phyloP scores from a whole-genome alignment of 768 basidiomycete genomes.

The Lentinula sp. region DNA sequence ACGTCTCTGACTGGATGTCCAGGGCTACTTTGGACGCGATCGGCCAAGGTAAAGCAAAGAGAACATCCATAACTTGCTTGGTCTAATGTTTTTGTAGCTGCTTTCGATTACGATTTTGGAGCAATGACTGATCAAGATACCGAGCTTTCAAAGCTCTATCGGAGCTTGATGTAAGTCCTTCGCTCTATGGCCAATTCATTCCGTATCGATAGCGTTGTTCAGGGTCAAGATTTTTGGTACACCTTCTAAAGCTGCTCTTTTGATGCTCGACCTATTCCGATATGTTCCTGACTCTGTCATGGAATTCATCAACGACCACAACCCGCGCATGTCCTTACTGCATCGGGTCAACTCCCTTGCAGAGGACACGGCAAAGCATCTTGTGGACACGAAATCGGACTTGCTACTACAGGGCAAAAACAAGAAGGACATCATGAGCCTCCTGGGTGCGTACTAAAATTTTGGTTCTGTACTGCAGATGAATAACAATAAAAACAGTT shows the following conservation, averaged over 20 bases:
- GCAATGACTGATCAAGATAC: constrained; percentile 30
- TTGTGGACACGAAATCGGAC: not conserved
- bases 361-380: constrained; percentile 6
- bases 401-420: constrained; percentile 4
- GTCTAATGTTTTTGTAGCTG: constrained; percentile 6
- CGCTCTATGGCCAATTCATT: not conserved
- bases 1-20: constrained; percentile 22
- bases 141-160: constrained; percentile 28
- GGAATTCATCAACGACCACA: constrained; percentile 11
- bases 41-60: constrained; percentile 28
- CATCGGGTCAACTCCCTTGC: not conserved
- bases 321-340: not conserved
- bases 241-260: not conserved
- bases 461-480: not conserved
- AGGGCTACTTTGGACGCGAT: constrained; percentile 31
- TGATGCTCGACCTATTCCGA: not conserved
- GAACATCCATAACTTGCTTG: constrained; percentile 15
- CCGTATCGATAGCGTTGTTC: not conserved
- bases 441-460: constrained; percentile 19
- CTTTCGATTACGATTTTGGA: constrained; percentile 38
- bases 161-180: constrained; percentile 27
- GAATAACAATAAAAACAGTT: not conserved
- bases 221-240: constrained; percentile 18
- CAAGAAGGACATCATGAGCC: constrained; percentile 26
- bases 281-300: constrained; percentile 16